phyloP scores from a whole-genome alignment of 495 filamentous ascomycete genomes.

The Aspergillus ostianus region DNA sequence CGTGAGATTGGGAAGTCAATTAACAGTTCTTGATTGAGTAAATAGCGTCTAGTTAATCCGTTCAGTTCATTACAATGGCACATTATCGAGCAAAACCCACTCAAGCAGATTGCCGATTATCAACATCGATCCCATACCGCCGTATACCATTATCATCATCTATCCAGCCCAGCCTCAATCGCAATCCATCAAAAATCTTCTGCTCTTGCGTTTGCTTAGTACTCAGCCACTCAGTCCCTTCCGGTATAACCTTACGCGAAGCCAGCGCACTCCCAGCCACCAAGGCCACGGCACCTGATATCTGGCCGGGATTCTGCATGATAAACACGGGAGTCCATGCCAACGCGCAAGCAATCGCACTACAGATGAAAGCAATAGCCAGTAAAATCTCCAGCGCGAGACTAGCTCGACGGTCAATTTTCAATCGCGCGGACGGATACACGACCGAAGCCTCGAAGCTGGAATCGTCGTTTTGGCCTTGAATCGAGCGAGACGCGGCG shows the following conservation, averaged over 20 bases:
- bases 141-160: neutral
- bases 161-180: neutral
- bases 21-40: too few relatives aligned
- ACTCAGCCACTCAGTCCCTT: slow-evolving; percentile 7
- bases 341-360: neutral
- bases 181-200: neutral
- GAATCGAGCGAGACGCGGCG: neutral
- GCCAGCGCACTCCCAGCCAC: slow-evolving; percentile 8
- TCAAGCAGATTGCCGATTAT: neutral
- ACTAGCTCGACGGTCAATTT: neutral
- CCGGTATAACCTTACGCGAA: slow-evolving; percentile 5
- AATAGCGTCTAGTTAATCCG: too few relatives aligned
- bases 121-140: neutral
- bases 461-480: neutral
- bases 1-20: too few relatives aligned
- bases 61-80: too few relatives aligned
- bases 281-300: slow-evolving; percentile 3
- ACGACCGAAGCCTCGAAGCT: neutral
- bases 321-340: neutral
- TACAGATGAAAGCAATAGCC: neutral
- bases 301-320: slow-evolving; percentile 4
- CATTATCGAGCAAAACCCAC: too few relatives aligned
- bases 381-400: neutral
- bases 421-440: neutral
- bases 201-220: neutral